Evolutionary conservation across 2,329 filamentous ascomycete species (phyloP).

Genomic region (Leptographium lundbergii): DNA sequence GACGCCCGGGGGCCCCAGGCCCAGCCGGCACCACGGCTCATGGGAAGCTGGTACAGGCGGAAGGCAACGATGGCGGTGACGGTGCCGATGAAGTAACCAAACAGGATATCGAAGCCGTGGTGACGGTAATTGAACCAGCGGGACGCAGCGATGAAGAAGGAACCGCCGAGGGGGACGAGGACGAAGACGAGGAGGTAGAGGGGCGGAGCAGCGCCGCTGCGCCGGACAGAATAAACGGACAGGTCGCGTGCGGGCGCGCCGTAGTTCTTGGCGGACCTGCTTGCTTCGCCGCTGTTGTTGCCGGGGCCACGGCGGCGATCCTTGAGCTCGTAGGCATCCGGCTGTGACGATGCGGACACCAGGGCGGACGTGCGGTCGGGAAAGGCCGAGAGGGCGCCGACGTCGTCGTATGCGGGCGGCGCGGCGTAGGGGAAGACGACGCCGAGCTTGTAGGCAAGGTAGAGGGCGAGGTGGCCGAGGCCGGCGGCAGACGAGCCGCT

Average conservation of each 20-base stretch:
- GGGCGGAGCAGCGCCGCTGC: conserved; percentile 70
- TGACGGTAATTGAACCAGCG: conserved; percentile 84
- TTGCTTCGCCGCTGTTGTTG: not conserved
- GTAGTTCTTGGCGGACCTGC: not conserved
- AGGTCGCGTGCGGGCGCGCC: not conserved
- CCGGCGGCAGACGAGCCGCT: conserved; percentile 65
- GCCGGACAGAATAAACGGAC: conserved; percentile 42
- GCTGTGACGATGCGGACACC: not conserved
- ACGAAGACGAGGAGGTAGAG: conserved; percentile 62
- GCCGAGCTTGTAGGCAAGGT: conserved; percentile 71
- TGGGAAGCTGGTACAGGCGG: conserved; percentile 73
- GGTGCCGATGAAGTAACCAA: conserved; percentile 69
- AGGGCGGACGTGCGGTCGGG: conserved; percentile 49
- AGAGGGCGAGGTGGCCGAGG: conserved; percentile 74
- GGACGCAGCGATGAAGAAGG: conserved; percentile 72
- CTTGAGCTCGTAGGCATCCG: conserved; percentile 19
- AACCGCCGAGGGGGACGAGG: conserved; percentile 57
- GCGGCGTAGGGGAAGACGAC: conserved; percentile 52
- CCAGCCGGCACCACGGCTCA: conserved; percentile 72
- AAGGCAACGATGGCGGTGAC: conserved; percentile 62
- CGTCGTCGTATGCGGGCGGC: not conserved
- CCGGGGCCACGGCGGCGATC: conserved; percentile 5
- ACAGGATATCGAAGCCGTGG: conserved; percentile 84
- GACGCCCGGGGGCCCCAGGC: conserved; percentile 70
- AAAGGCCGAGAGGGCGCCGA: conserved; percentile 50